These are phyloP conservation scores for Geosmithia putterillii DNA, from an alignment of 2,329 filamentous ascomycete species.

Conservation along the genomic window DNA sequence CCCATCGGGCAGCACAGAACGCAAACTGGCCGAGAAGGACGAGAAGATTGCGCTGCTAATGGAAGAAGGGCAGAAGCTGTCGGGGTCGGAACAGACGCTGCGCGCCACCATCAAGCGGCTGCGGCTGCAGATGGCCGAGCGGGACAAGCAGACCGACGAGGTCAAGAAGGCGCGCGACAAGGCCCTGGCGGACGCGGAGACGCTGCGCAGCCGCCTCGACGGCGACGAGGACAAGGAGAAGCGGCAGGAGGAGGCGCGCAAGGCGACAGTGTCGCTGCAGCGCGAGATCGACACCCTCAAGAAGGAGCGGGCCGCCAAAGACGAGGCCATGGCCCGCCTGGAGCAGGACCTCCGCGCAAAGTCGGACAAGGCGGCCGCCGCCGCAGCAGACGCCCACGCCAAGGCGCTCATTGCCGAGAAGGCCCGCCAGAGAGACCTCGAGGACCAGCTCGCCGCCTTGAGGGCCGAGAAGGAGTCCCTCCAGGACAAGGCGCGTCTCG, in stretches of 20 bases:
- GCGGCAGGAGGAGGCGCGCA: constrained; percentile 30
- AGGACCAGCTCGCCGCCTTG: constrained; percentile 49
- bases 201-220: constrained; percentile 32
- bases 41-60: constrained; percentile 81
- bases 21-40: constrained; percentile 79
- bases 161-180: constrained; percentile 48
- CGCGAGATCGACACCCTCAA: constrained; percentile 22
- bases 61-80: constrained; percentile 83
- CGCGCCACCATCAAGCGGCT: constrained; percentile 75
- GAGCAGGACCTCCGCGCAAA: constrained; percentile 58
- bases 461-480: constrained; percentile 68
- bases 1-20: constrained; percentile 54
- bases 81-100: constrained; percentile 76
- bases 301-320: constrained; percentile 47
- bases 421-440: constrained; percentile 39
- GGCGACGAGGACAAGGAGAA: constrained; percentile 44
- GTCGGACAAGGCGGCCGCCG: constrained; percentile 48
- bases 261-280: constrained; percentile 38
- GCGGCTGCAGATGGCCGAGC: constrained; percentile 49
- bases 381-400: constrained; percentile 52
- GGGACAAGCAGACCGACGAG: constrained; percentile 52
- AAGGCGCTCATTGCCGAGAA: constrained; percentile 58
- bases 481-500: constrained; percentile 55
- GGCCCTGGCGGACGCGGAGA: constrained; percentile 35
- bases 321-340: constrained; percentile 53